Percentiles rank a stretch among this genome's conserved stretches.
These are phyloP conservation scores for Mycosphaerelloides madeirae DNA, from an alignment of 2,329 filamentous ascomycete genomes.

Conservation along the genomic window DNA sequence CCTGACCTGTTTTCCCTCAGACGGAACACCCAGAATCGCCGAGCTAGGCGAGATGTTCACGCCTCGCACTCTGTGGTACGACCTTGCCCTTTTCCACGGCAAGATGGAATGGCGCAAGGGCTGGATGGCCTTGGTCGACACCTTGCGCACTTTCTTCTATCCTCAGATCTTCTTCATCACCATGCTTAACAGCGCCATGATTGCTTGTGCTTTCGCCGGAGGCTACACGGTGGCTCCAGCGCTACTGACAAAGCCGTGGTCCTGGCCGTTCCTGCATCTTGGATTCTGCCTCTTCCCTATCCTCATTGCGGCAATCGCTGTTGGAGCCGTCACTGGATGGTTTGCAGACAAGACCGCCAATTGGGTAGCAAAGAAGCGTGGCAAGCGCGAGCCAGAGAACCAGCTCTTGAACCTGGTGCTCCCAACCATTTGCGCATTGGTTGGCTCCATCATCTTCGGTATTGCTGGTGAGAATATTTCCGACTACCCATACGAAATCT, in stretches of 20 bases:
- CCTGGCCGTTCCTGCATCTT: slow-evolving; percentile 13
- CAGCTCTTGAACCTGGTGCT: slow-evolving; percentile 28
- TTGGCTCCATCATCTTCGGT: slow-evolving; percentile 27
- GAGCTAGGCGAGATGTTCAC: slow-evolving; percentile 1
- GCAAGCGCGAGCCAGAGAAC: slow-evolving; percentile 27
- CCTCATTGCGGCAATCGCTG: slow-evolving; percentile 23
- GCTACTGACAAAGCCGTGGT: slow-evolving; percentile 22
- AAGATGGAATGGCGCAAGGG: slow-evolving; percentile 23
- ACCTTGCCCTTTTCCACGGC: slow-evolving; percentile 24
- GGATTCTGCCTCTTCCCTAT: slow-evolving; percentile 23
- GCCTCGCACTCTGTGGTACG: slow-evolving; percentile 20
- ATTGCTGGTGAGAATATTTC: slow-evolving; percentile 20
- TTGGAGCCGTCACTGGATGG: slow-evolving; percentile 23
- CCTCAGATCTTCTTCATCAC: slow-evolving; percentile 32
- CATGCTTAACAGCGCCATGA: slow-evolving; percentile 29
- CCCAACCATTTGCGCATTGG: slow-evolving; percentile 23
- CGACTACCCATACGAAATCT: slow-evolving; percentile 24
- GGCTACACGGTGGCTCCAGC: slow-evolving; percentile 26
- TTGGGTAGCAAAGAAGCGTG: slow-evolving; percentile 22
- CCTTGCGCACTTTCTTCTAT: slow-evolving; percentile 29
- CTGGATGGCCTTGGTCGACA: slow-evolving; percentile 27
- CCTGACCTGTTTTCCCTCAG: background rate
- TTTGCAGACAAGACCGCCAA: slow-evolving; percentile 28
- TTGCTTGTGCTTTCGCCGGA: slow-evolving; percentile 25
- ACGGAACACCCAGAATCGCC: slow-evolving; percentile 16